Evolutionary conservation across 306 rosid genomes (phyloP), one percentile per base, ranked within the genome.

Genomic region (Citrullus colocynthis): DNA sequence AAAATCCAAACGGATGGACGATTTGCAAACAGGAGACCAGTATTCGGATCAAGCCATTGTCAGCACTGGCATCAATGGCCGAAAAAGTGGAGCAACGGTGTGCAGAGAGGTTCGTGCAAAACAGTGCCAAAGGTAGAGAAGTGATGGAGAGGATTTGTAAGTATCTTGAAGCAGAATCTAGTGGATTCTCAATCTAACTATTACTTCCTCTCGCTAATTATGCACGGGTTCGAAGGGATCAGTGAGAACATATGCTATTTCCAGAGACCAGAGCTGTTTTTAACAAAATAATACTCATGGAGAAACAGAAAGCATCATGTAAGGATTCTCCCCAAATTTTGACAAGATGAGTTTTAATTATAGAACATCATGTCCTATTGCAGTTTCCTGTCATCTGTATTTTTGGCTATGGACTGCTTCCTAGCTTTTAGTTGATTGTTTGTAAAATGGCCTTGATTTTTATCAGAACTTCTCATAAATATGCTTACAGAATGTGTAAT

Each of bases 81-180:
- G 96, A 95, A 71, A 95, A 90, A 88, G 93, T 91, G 45, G 99
- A 95, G 85, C 93, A 90, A 60, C 81, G 91, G 4, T 95, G 90
- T 30, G 99, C 92, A 9, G 98, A 95, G 74, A 87, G 74, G 89
- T 88, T 90, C 52, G 85, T 90, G 85, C 97, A 92, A 84, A 90
- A 92, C 77, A 89, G 96, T 83, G 91, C 80, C 34, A 90, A 88
- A 84, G 91, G 98, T 77, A 92, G 97, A 79, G 97, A 92, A 87
- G 97, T 89, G 48, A 95, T 92, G 98, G 97, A 92, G 89, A 86
- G 93, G 81, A 95, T 95, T 41, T 90, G 98, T 85, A 92, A 85
- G 77, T 95, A 89, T 87, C 93, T 92, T 69, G 97, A 95, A 84
- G 88, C 98, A 36, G 97, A 92, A 83, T 86, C 96, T 18, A 78